A percentile compares a stretch with the other conserved stretches of the same genome.
Evolutionary conservation across 2,329 filamentous ascomycete species (phyloP).

Genomic region (Tolypocladium ovalisporum): DNA sequence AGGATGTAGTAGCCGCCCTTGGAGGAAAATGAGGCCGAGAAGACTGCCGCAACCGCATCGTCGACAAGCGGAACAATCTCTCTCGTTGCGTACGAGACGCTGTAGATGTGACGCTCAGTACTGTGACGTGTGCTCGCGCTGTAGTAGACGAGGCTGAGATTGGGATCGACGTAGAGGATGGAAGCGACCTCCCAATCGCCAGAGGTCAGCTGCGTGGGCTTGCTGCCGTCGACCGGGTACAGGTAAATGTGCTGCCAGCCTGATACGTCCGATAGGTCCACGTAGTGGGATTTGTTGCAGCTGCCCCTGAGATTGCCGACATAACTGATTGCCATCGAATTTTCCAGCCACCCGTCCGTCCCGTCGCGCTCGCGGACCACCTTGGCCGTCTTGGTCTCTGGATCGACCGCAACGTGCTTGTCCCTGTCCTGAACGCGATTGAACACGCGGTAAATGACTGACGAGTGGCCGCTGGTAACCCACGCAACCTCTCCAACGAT

Average conservation of each 20-base stretch:
- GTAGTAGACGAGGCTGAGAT: constrained; percentile 49
- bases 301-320: constrained; percentile 32
- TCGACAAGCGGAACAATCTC: constrained; percentile 51
- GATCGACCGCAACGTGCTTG: constrained; percentile 49
- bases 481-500: constrained; percentile 59
- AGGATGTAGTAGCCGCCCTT: constrained; percentile 54
- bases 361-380: constrained; percentile 47
- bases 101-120: constrained; percentile 58
- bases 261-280: constrained; percentile 55
- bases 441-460: constrained; percentile 53
- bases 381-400: constrained; percentile 31
- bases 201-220: constrained; percentile 45
- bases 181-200: constrained; percentile 55
- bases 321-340: constrained; percentile 43
- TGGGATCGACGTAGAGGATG: constrained; percentile 48
- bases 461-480: constrained; percentile 51
- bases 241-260: constrained; percentile 63
- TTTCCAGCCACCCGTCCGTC: constrained; percentile 51
- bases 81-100: constrained; percentile 45
- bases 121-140: constrained; percentile 54
- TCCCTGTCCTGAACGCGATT: constrained; percentile 59
- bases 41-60: constrained; percentile 45
- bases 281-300: constrained; percentile 38
- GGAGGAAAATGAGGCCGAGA: constrained; percentile 54
- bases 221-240: constrained; percentile 44